Percentiles rank a stretch among this genome's conserved stretches.
phyloP scores from a whole-genome alignment of 2,329 filamentous ascomycete genomes.

The Fusarium nelsonii region DNA sequence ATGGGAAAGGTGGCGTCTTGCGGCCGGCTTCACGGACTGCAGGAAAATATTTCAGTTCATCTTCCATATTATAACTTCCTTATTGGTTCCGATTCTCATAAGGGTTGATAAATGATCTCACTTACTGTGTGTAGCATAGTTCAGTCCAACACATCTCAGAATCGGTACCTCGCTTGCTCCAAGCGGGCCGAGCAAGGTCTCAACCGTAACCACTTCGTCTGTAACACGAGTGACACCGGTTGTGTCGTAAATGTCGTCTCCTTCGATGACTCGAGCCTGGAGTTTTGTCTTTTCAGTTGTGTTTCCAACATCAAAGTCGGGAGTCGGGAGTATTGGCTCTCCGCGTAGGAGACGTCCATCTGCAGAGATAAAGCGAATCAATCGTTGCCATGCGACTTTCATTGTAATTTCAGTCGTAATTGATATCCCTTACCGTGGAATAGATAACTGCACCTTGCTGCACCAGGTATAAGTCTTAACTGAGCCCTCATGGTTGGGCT shows the following conservation, averaged over 20 bases:
- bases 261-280: conserved; percentile 64
- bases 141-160: conserved; percentile 69
- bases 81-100: too few species aligned
- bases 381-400: conserved; percentile 60
- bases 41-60: fast-evolving
- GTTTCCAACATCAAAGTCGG: conserved; percentile 59
- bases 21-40: conserved; percentile 65
- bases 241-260: conserved; percentile 62
- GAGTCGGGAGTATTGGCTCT: conserved; percentile 62
- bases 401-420: conserved; percentile 33
- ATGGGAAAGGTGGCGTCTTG: conserved; percentile 62
- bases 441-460: background rate
- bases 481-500: background rate
- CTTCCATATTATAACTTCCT: background rate
- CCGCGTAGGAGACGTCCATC: conserved; percentile 64
- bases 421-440: background rate
- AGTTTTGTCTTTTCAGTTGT: conserved; percentile 61
- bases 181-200: conserved; percentile 66
- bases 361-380: conserved; percentile 66
- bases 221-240: conserved; percentile 62
- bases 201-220: conserved; percentile 66
- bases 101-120: too few species aligned
- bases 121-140: conserved; percentile 69
- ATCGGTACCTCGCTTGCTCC: conserved; percentile 65
- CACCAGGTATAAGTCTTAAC: background rate